Percentiles rank a stretch among this genome's conserved stretches.
These are phyloP conservation scores for Phytophthora ramorum DNA, from an alignment of 352 stramenopile species.

Conservation along the genomic window DNA sequence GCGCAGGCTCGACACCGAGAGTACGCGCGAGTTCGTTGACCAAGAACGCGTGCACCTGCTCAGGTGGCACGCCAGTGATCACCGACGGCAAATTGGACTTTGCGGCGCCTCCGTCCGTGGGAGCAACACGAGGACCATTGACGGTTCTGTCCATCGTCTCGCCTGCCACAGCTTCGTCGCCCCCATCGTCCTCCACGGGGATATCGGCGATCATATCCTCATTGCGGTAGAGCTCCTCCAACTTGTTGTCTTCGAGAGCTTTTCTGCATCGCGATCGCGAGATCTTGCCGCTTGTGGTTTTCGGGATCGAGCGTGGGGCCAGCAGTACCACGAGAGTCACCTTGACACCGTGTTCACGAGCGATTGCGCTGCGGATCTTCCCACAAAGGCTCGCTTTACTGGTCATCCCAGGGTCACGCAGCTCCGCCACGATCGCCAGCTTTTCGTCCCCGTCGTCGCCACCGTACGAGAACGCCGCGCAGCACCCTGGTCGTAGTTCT, in stretches of 20 bases:
- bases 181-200: slow-evolving; percentile 43
- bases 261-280: slow-evolving; percentile 90
- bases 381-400: slow-evolving; percentile 80
- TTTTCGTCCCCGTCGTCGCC: slow-evolving; percentile 64
- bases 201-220: slow-evolving; percentile 77
- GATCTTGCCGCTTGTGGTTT: slow-evolving; percentile 99
- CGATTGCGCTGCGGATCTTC: slow-evolving; percentile 74
- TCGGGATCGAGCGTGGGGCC: slow-evolving; percentile 93
- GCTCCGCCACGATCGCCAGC: slow-evolving; percentile 78
- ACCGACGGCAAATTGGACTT: slow-evolving; percentile 53
- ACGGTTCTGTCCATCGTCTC: slow-evolving; percentile 39
- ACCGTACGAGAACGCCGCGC: slow-evolving; percentile 92
- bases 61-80: slow-evolving; percentile 59
- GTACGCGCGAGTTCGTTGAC: slow-evolving; percentile 65
- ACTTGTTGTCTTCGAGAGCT: slow-evolving; percentile 62
- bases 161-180: slow-evolving; percentile 39
- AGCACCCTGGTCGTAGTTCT: slow-evolving; percentile 94
- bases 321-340: slow-evolving; percentile 93
- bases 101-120: slow-evolving; percentile 12
- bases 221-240: slow-evolving; percentile 80
- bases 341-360: slow-evolving; percentile 84
- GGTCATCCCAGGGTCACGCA: slow-evolving; percentile 70
- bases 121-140: slow-evolving; percentile 18
- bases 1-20: slow-evolving; percentile 55
- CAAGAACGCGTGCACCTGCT: slow-evolving; percentile 65